Conservation (phyloP, 2,329 filamentous ascomycete genomes). For the Alternaria viburni region DNA sequence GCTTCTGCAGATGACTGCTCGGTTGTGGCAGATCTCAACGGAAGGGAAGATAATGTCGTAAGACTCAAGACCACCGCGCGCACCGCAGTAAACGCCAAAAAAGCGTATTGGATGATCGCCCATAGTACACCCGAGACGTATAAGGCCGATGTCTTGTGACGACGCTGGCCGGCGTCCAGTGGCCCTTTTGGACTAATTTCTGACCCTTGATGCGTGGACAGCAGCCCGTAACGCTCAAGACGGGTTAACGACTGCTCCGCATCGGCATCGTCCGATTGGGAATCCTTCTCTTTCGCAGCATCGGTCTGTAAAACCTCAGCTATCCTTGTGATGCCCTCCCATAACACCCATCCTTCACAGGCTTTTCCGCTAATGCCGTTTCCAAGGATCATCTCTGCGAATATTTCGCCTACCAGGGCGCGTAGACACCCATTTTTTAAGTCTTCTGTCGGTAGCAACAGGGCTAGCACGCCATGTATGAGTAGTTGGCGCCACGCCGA, state of each 20-base stretch:
- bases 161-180: constrained; percentile 20
- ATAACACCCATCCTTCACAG: constrained; percentile 87
- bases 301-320: constrained; percentile 56
- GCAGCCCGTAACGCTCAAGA: constrained; percentile 64
- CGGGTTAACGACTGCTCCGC: constrained; percentile 48
- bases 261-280: constrained; percentile 36
- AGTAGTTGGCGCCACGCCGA: constrained; percentile 83
- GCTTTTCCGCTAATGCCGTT: constrained; percentile 80
- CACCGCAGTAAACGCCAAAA: constrained; percentile 64
- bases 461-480: constrained; percentile 79
- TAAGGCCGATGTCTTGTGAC: constrained; percentile 23
- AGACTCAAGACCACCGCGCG: constrained; percentile 71
- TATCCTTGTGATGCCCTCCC: constrained; percentile 80
- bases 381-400: constrained; percentile 88
- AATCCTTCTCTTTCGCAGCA: constrained; percentile 36
- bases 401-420: constrained; percentile 81
- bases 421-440: constrained; percentile 86
- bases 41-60: constrained; percentile 70
- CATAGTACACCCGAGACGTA: constrained; percentile 57
- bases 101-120: constrained; percentile 59
- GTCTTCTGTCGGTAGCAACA: constrained; percentile 91
- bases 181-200: constrained; percentile 23
- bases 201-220: constrained; percentile 49
- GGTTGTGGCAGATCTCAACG: constrained; percentile 56
- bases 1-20: constrained; percentile 37